Conservation (phyloP, 2,329 filamentous ascomycete genomes). For the Cordyceps cicadae region DNA sequence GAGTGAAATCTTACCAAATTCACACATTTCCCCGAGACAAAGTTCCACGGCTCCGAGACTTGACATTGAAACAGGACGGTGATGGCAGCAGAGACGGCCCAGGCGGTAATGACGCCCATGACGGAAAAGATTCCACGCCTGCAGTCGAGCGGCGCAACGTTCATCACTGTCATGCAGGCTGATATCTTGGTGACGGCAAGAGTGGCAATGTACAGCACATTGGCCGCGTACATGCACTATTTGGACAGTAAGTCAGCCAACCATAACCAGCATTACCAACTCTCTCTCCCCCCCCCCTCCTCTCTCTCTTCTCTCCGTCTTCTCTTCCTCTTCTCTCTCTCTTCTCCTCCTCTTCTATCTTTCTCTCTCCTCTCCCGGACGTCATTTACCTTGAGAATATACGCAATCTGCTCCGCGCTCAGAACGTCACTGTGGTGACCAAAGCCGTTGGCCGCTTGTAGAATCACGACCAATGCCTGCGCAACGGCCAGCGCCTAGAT, state of each 20-base stretch:
- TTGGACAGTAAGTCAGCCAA: neutral
- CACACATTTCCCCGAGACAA: neutral
- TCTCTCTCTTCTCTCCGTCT: too few species aligned
- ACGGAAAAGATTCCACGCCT: neutral
- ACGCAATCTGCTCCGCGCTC: constrained; percentile 3
- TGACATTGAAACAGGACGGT: constrained; percentile 2
- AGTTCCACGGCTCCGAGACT: constrained; percentile 1
- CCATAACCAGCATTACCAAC: neutral
- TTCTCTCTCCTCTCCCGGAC: neutral
- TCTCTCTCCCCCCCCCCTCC: neutral
- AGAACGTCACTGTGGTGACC: constrained; percentile 13
- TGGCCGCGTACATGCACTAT: constrained; percentile 7
- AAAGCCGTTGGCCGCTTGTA: constrained; percentile 15
- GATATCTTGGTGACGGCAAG: constrained; percentile 4
- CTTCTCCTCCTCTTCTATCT: too few species aligned
- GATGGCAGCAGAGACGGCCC: neutral
- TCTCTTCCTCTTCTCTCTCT: too few species aligned
- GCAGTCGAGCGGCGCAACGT: constrained; percentile 2
- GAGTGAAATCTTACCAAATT: neutral
- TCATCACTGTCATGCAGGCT: constrained; percentile 3
- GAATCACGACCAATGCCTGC: constrained; percentile 15
- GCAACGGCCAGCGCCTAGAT: constrained; percentile 14
- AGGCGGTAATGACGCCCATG: neutral
- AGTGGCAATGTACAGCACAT: neutral
- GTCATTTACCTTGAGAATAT: constrained; percentile 11